These are phyloP conservation scores for Odonthalia washingtoniensis DNA, from an alignment of 31 red algal species.

Conservation along the genomic window DNA sequence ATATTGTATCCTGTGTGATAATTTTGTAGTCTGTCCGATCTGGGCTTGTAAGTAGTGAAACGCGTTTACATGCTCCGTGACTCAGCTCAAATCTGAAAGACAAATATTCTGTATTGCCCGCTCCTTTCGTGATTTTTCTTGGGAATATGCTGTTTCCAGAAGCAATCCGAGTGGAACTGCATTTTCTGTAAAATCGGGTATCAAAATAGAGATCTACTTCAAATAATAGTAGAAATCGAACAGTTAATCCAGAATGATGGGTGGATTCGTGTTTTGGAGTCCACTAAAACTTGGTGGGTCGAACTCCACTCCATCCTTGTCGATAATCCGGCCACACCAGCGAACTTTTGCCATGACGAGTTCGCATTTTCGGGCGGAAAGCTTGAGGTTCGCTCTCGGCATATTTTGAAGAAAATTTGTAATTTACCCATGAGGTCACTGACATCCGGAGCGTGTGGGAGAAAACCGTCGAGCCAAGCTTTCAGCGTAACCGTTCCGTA, in stretches of 20 bases:
- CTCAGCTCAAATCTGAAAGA: background rate
- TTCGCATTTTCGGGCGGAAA: background rate
- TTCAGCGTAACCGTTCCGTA: background rate
- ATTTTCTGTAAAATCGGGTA: conserved; percentile 17
- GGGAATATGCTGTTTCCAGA: conserved; percentile 21
- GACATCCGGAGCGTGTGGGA: background rate
- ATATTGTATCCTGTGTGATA: conserved; percentile 5
- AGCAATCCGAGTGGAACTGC: background rate
- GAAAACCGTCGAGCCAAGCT: background rate
- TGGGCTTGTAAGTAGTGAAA: conserved; percentile 25
- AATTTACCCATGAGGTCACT: background rate
- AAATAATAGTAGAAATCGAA: conserved; percentile 3
- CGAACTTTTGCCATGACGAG: background rate
- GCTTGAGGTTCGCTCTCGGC: background rate
- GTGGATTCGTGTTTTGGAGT: background rate
- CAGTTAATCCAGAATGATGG: conserved; percentile 5
- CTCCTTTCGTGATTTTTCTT: background rate
- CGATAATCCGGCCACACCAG: conserved; percentile 40
- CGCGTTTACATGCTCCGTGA: background rate
- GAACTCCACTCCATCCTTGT: background rate
- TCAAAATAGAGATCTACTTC: background rate
- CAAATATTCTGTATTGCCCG: background rate
- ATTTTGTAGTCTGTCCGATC: background rate
- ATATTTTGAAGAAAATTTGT: background rate
- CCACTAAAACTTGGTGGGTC: conserved; percentile 8